phyloP scores from a whole-genome alignment of 805 yeast species.

The Scheffersomyces coipomensis region DNA sequence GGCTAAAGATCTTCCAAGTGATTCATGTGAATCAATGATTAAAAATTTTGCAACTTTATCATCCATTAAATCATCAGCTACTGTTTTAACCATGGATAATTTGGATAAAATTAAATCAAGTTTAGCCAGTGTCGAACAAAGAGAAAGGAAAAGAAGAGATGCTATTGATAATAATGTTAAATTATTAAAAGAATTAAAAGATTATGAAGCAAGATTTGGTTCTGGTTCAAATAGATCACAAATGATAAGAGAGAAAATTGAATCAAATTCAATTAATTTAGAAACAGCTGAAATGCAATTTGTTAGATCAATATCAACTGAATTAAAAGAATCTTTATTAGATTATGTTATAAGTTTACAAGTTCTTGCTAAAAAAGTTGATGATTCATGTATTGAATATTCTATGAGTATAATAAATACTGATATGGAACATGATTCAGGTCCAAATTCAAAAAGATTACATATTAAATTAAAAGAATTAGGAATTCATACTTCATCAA shows the following conservation, averaged over 20 bases:
- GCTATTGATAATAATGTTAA: slow-evolving; percentile 34
- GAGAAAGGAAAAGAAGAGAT: slow-evolving; percentile 49
- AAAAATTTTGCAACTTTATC: slow-evolving; percentile 39
- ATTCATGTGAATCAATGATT: slow-evolving; percentile 37
- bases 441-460: neutral
- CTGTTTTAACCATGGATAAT: slow-evolving; percentile 38
- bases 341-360: slow-evolving; percentile 41
- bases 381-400: slow-evolving; percentile 18
- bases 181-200: slow-evolving; percentile 36
- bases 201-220: slow-evolving; percentile 45
- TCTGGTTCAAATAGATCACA: slow-evolving; percentile 41
- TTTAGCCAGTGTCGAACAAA: slow-evolving; percentile 44
- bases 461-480: neutral
- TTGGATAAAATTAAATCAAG: slow-evolving; percentile 44
- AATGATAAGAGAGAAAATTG: slow-evolving; percentile 49
- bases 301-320: slow-evolving; percentile 43
- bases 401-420: slow-evolving; percentile 3
- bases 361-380: slow-evolving; percentile 20
- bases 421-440: neutral
- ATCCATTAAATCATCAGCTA: slow-evolving; percentile 33
- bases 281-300: slow-evolving; percentile 54
- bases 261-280: slow-evolving; percentile 49
- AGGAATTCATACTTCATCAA: neutral
- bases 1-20: slow-evolving; percentile 38
- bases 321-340: slow-evolving; percentile 43